Evolutionary conservation across 768 basidiomycete genomes (phyloP).

Genomic region (Amylocystis lapponica): DNA sequence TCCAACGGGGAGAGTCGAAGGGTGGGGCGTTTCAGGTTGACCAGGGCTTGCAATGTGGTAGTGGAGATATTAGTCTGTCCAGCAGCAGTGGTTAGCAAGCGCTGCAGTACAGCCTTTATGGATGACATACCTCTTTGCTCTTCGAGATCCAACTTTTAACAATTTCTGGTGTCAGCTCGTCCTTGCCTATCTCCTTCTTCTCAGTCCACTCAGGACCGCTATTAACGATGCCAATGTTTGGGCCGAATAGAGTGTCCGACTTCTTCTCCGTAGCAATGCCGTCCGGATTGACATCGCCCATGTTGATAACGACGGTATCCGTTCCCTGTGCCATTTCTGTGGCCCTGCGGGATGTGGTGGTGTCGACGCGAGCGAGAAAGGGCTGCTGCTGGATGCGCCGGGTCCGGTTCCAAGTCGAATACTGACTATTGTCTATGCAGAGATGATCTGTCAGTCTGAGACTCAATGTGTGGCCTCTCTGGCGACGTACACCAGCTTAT

Average conservation of each 20-base stretch:
- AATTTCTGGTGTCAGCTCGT: constrained; percentile 76
- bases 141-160: constrained; percentile 83
- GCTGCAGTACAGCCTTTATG: too few relatives aligned
- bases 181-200: constrained; percentile 56
- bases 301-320: constrained; percentile 26
- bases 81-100: not conserved
- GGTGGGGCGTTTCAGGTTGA: constrained; percentile 90
- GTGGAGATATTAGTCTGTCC: constrained; percentile 72
- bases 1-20: constrained; percentile 68
- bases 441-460: constrained; percentile 8
- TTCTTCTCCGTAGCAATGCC: constrained; percentile 45
- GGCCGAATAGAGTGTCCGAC: constrained; percentile 84
- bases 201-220: constrained; percentile 69
- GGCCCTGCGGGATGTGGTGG: constrained; percentile 41
- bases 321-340: constrained; percentile 40
- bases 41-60: constrained; percentile 89
- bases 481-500: constrained; percentile 3
- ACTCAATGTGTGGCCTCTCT: not conserved
- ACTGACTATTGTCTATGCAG: constrained; percentile 42
- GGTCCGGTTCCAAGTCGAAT: constrained; percentile 54
- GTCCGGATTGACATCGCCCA: constrained; percentile 21
- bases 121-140: constrained; percentile 76
- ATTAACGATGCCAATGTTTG: constrained; percentile 76
- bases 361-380: constrained; percentile 46
- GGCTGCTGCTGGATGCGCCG: constrained; percentile 46